phyloP scores from a whole-genome alignment of 306 rosid species.

The Dalbergia cultrata region DNA sequence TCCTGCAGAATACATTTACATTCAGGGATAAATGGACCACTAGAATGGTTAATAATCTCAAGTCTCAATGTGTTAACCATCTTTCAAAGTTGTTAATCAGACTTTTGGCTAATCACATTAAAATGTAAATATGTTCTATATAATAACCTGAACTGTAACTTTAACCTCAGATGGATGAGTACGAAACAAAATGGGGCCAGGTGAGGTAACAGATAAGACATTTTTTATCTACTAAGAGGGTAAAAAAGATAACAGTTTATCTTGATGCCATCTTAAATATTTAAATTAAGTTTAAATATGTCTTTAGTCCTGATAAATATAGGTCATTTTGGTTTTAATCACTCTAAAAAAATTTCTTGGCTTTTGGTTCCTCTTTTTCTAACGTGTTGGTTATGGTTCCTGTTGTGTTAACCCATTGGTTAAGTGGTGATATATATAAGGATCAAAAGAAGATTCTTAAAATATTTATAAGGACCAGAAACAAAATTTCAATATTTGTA shows the following conservation, averaged over 20 bases:
- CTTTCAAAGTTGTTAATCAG: conserved; percentile 6
- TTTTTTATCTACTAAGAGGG: not conserved
- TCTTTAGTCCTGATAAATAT: too few relatives aligned
- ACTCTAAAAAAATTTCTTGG: too few relatives aligned
- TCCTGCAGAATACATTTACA: conserved; percentile 21
- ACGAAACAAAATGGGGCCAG: not conserved
- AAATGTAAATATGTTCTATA: conserved; percentile 29
- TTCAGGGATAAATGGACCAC: conserved; percentile 18
- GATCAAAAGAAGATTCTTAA: too few relatives aligned
- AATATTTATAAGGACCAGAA: too few relatives aligned
- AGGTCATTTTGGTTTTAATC: too few relatives aligned
- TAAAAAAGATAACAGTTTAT: not conserved
- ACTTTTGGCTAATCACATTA: conserved; percentile 19
- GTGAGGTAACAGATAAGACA: conserved; percentile 20
- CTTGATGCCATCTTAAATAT: conserved; percentile 38
- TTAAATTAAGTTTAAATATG: not conserved
- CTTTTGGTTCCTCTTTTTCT: too few relatives aligned
- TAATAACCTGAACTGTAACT: conserved; percentile 21
- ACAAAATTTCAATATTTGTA: too few relatives aligned
- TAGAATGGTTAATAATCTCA: not conserved
- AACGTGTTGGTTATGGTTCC: too few relatives aligned
- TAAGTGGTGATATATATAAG: too few relatives aligned
- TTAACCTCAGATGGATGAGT: not conserved
- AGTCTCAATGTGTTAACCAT: conserved; percentile 27
- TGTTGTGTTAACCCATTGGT: too few relatives aligned